A percentile compares a stretch with the other conserved stretches of the same genome.
These are phyloP conservation scores for Niebla homalea DNA, from an alignment of 495 filamentous ascomycete genomes.

Conservation along the genomic window DNA sequence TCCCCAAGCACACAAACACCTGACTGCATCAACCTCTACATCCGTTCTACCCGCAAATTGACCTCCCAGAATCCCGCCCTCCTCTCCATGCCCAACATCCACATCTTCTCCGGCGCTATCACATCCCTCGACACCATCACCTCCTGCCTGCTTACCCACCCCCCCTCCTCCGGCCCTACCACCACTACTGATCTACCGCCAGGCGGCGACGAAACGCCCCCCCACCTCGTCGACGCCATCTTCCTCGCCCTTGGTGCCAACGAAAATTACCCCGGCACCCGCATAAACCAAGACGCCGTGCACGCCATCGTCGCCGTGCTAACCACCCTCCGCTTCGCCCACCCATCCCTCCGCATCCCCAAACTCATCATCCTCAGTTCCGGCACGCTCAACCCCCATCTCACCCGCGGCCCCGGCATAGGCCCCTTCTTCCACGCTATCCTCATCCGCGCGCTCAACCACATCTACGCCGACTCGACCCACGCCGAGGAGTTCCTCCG, in stretches of 20 bases:
- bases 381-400: conserved; percentile 20
- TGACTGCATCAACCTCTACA: conserved; percentile 13
- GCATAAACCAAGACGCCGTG: conserved; percentile 23
- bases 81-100: conserved; percentile 13
- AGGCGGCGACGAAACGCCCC: too few relatives aligned
- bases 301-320: conserved; percentile 23
- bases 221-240: conserved; percentile 12
- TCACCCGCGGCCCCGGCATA: conserved; percentile 13
- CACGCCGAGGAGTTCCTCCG: conserved; percentile 26
- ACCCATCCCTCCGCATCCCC: conserved; percentile 12
- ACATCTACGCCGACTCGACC: conserved; percentile 28
- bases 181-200: too few relatives aligned
- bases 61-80: conserved; percentile 19
- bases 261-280: conserved; percentile 27
- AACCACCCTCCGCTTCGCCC: conserved; percentile 4
- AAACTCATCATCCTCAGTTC: conserved; percentile 30
- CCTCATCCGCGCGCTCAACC: conserved; percentile 19
- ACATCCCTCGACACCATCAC: conserved; percentile 12
- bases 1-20: too few relatives aligned
- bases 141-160: too few relatives aligned
- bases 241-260: conserved; percentile 25
- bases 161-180: too few relatives aligned
- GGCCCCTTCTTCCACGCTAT: conserved; percentile 9
- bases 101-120: conserved; percentile 27
- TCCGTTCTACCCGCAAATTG: conserved; percentile 28